phyloP scores from a whole-genome alignment of 2,329 filamentous ascomycete genomes.

The Penicillium sclerotiorum region DNA sequence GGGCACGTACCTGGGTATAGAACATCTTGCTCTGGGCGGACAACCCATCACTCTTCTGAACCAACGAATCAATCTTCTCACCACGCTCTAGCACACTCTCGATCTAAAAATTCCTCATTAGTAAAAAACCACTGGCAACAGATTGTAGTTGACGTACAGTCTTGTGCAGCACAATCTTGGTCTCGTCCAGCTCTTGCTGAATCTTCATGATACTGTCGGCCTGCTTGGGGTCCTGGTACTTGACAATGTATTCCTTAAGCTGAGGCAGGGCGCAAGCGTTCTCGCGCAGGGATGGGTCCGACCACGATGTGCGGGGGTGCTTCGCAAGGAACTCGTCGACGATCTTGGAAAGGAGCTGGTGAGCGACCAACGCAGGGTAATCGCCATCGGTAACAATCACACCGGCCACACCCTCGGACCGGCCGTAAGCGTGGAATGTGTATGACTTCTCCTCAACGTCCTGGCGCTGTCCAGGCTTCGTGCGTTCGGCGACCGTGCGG shows the following conservation, averaged over 20 bases:
- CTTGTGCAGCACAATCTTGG: slow-evolving; percentile 95
- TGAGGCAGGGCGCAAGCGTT: slow-evolving; percentile 65
- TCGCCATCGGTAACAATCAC: slow-evolving; percentile 77
- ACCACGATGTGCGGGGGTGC: slow-evolving; percentile 71
- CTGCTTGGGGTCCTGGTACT: slow-evolving; percentile 84
- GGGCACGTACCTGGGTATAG: slow-evolving; percentile 71
- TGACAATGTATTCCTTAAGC: slow-evolving; percentile 75
- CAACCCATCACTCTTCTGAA: slow-evolving; percentile 88
- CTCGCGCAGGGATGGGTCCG: slow-evolving; percentile 53
- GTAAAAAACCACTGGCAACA: background rate
- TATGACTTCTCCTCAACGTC: slow-evolving; percentile 66
- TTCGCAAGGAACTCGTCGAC: slow-evolving; percentile 82
- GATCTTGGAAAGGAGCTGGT: slow-evolving; percentile 83
- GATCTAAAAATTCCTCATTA: slow-evolving; percentile 47
- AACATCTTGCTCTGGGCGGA: slow-evolving; percentile 97
- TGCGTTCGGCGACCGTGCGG: slow-evolving; percentile 85
- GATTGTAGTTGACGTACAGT: slow-evolving; percentile 64
- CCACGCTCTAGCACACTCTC: slow-evolving; percentile 70
- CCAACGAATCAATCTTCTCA: slow-evolving; percentile 94
- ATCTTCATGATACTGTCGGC: slow-evolving; percentile 95
- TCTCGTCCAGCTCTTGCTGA: slow-evolving; percentile 94
- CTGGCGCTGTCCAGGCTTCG: slow-evolving; percentile 76
- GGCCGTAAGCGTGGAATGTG: slow-evolving; percentile 72
- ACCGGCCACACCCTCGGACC: slow-evolving; percentile 71
- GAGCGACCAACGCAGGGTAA: slow-evolving; percentile 77